Evolutionary conservation across 305 asterid species (phyloP).

Genomic region (Fraxinus baroniana): DNA sequence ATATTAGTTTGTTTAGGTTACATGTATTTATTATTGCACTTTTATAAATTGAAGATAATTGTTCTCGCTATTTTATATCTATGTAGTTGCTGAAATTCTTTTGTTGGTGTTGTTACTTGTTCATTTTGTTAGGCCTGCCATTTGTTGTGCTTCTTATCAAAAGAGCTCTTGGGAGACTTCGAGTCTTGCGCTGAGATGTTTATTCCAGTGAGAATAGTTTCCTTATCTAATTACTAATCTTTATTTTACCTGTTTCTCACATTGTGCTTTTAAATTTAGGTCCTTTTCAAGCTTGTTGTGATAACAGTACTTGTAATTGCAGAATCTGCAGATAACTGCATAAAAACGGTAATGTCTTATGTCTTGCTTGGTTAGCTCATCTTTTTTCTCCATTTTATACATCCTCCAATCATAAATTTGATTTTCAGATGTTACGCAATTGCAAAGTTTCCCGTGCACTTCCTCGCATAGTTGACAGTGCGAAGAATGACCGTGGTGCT

Average conservation of each 20-base stretch:
- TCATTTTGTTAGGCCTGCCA: constrained; percentile 73
- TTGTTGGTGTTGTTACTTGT: constrained; percentile 20
- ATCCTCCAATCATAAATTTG: constrained; percentile 24
- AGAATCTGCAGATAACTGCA: constrained; percentile 99
- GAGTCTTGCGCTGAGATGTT: constrained; percentile 95
- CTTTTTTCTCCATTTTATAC: constrained; percentile 3
- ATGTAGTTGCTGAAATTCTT: constrained; percentile 9
- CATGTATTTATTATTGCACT: not conserved
- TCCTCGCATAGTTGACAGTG: constrained; percentile 84
- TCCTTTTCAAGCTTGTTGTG: constrained; percentile 99
- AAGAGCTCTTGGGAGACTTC: constrained; percentile 96
- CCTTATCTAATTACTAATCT: constrained; percentile 13
- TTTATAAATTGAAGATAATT: constrained; percentile 14
- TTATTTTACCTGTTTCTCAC: constrained; percentile 39
- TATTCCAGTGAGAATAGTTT: constrained; percentile 78
- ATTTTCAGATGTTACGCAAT: constrained; percentile 83
- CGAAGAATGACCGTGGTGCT: constrained; percentile 93
- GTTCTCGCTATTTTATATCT: not conserved
- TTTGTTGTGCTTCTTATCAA: constrained; percentile 74
- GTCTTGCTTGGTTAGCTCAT: constrained; percentile 14
- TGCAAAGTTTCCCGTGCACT: constrained; percentile 94
- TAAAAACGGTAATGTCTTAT: constrained; percentile 72
- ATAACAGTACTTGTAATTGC: constrained; percentile 98
- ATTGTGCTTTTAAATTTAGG: constrained; percentile 51
- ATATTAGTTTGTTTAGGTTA: constrained; percentile 9